Conservation (phyloP, 345 rosid species). For the Barbarea vulgaris region DNA sequence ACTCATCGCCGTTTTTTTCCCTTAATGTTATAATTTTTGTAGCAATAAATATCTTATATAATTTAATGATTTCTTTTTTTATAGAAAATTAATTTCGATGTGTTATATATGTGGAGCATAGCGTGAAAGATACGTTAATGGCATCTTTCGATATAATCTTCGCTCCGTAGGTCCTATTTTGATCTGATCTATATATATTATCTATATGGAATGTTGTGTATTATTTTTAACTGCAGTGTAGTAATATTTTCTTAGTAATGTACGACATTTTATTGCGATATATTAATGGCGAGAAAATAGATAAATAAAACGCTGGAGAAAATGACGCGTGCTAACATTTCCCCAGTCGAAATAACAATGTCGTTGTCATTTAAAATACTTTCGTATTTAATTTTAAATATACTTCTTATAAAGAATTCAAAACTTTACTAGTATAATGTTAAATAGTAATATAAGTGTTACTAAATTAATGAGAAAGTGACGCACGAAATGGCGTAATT, state of each 20-base stretch:
- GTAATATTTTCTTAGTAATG: not conserved
- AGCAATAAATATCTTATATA: not conserved
- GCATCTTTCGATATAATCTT: slow-evolving; percentile 23
- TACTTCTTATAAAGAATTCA: not conserved
- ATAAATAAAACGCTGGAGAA: slow-evolving; percentile 30
- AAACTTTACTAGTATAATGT: not conserved
- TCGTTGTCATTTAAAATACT: slow-evolving; percentile 12
- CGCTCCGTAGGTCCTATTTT: slow-evolving; percentile 22
- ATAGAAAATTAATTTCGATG: not conserved
- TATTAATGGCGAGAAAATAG: not conserved
- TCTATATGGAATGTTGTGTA: slow-evolving; percentile 29
- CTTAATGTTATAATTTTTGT: too few species aligned
- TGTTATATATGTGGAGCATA: slow-evolving; percentile 21
- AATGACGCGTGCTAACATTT: slow-evolving; percentile 29
- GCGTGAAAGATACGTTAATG: slow-evolving; percentile 31
- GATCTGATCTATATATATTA: slow-evolving; percentile 15
- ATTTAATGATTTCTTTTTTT: not conserved
- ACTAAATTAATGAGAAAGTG: not conserved
- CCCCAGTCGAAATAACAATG: not conserved
- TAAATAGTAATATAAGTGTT: not conserved
- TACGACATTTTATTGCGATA: not conserved
- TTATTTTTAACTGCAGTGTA: not conserved
- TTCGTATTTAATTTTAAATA: not conserved
- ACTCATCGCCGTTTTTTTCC: not conserved
- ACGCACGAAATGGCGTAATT: slow-evolving; percentile 34